Evolutionary conservation across 2,329 filamentous ascomycete species (phyloP), one percentile per base, ranked within the genome.

Genomic region (Fusarium clavum): DNA sequence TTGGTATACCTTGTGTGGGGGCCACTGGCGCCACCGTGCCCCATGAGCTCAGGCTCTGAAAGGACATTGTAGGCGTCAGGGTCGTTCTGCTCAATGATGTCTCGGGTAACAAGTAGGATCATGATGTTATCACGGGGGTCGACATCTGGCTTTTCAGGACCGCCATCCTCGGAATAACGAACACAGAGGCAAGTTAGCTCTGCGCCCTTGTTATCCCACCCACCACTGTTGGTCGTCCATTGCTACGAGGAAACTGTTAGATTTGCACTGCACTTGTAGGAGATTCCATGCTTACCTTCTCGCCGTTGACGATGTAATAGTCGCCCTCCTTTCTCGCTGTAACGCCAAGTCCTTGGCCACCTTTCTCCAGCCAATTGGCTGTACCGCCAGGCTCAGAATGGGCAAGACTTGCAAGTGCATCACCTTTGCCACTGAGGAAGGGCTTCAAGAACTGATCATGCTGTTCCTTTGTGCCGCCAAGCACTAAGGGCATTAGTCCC

Each of bases 1-100:
- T 63, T 52, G 4, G 43, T 63, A 6, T 46, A 63, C 2, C 48
- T 60, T 6, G 61, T 63, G 24, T 63, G 58, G 1, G 61, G 61
- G 2, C 61, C 61, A 9, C 57, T 54, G 8, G 61, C 13, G 1
- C 24, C 43, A 9, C 38, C 55, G 4, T 63, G 58, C 3, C 61
- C 61, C 16, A 58, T 58, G 2, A 63, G 58, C 8, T 63, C 61
- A 7, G 61, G 61, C 1, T 63, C 61, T 1, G n/a, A 34, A 1
- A 63, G 18, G 8, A 63, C 8, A 0, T 25, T 29, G 12, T 63
- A 63, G 0, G 61, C 16, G 0, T 13, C 43, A 1, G 10, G 10
- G 1, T 44, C 22, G 6, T 63, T 63, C 2, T 48, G 18, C 2
- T 47, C 48, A 5, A 63, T 61, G 3, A 41, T 38, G 2, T 63